Evolutionary conservation across 2,329 filamentous ascomycete genomes (phyloP).

Genomic region (Aspergillus candidus): DNA sequence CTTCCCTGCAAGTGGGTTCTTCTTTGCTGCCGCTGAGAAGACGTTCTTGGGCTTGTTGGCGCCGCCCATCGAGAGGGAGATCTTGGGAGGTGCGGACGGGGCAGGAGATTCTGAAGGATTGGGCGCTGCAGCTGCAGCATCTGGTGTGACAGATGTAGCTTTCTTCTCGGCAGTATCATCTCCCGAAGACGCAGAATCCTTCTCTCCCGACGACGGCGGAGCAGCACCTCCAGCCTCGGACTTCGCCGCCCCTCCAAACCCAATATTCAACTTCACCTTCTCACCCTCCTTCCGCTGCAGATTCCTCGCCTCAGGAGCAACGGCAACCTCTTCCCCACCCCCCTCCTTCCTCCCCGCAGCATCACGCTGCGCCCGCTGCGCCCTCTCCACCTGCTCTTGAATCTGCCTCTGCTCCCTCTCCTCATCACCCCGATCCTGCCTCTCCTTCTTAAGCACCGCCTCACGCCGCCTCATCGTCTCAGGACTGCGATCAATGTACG

Average conservation of each 20-base stretch:
- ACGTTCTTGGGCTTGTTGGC: conserved; percentile 55
- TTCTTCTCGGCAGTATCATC: background rate
- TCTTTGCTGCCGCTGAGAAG: conserved; percentile 56
- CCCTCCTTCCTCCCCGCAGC: conserved; percentile 49
- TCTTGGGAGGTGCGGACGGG: conserved; percentile 20
- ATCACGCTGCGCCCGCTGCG: conserved; percentile 54
- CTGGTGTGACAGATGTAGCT: conserved; percentile 8
- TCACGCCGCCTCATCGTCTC: conserved; percentile 77
- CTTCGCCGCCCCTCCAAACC: conserved; percentile 29
- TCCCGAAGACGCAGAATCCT: conserved; percentile 4
- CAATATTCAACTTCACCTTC: conserved; percentile 68
- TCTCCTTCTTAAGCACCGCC: conserved; percentile 73
- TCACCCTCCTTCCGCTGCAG: conserved; percentile 61
- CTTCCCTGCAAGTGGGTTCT: conserved; percentile 65
- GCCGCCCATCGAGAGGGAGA: conserved; percentile 62
- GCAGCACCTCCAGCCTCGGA: conserved; percentile 7
- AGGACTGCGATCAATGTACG: conserved; percentile 87
- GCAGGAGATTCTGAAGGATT: conserved; percentile 13
- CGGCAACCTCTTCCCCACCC: conserved; percentile 38
- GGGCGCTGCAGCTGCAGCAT: conserved; percentile 13
- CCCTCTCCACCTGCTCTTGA: conserved; percentile 73
- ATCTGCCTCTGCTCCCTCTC: conserved; percentile 80
- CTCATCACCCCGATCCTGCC: conserved; percentile 84
- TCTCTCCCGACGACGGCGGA: conserved; percentile 19
- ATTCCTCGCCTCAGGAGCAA: conserved; percentile 37